Base-by-base conservation (phyloP, 1,284 basidiomycete species). In the Omphalotus olearius region DNA sequence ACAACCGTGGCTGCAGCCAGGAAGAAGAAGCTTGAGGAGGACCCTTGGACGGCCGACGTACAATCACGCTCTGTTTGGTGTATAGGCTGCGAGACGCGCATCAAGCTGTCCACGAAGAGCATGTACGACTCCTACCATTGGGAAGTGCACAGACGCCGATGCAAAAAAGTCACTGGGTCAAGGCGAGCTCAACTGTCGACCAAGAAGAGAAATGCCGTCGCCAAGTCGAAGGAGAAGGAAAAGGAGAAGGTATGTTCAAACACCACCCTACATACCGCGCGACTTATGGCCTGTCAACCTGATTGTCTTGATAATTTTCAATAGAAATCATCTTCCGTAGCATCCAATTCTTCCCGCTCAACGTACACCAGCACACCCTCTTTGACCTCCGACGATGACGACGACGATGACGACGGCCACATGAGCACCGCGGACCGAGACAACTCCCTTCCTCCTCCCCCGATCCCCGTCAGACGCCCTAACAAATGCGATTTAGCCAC, bases 51-150 rank as follows among this genome's bases (percentile, higher is more conserved):
- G n/a, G 68, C 71, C 3, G 73, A 85, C 18, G 66, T 78, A 35
- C 72, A 69, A 35, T 77, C 80, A 2, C 69, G 76, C 26, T 69
- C 70, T 45, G 80, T 87, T 46, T 66, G 70, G 52, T 88, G 85
- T 68, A 70, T 67, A 52, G 72, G 74, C 38, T 88, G 85, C 63
- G 69, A 70, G 36, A 65, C 61, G 18, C 65, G 67, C 6, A 85
- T 88, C 67, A 85, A 85, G 65, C 76, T 88, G 17, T 88, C 85
- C 2, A 64, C 70, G 10, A 86, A 86, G 65, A 83, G 80, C 64
- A 68, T 69, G 17, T 88, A 75, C 59, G 85, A 88, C 60, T 71
- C 73, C 16, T 78, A 76, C 59, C 85, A 88, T 62, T 88, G 85
- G 85, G 62, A 67, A 40, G 81, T 75, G 57, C 84, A 87, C 60